Base-by-base conservation (phyloP, 306 rosid species). In the Prunus kanzakura region DNA sequence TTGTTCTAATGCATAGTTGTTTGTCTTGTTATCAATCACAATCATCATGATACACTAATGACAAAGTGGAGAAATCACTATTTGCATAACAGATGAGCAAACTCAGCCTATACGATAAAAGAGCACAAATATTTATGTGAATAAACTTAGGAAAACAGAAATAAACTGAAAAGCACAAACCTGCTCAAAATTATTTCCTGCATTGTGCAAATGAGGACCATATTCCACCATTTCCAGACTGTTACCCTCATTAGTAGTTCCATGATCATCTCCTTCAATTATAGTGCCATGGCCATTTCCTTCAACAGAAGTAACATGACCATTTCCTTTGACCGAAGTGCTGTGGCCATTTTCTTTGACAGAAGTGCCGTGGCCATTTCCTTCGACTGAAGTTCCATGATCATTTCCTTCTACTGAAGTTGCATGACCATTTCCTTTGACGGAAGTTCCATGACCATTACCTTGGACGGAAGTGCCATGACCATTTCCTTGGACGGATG, bases 131-230 rank as follows among this genome's bases (percentile, higher is more conserved):
- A 8, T 38, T 72, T 73, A 58, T 18, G 27, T 38, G 38, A 58
- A 57, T 32, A 45, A 4, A 73, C 19, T 60, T 43, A 4, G 32
- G 22, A 10, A 72, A 12, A 35, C 19, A 22, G 11, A 50, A 73
- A 35, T 25, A 45, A 30, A 61, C 23, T 50, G 25, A 74, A 65
- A 73, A 74, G 63, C 52, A 71, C 73, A 27, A 60, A 87, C 91
- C 91, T 84, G 88, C 54, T 69, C 69, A 61, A 19, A 25, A 46
- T 60, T 10, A 51, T 61, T 25, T 64, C 45, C 78, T 46, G 49
- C 69, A 29, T 3, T 46, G 58, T 7, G 69, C 47, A 18, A 15
- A 20, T 63, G 11, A 32, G 23, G 68, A 43, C 41, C 76, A 41
- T 50, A 47, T 50, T 20, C 16, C 19, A 2, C 25, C 9, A 18